Base-by-base conservation (phyloP, 768 basidiomycete genomes). In the Pleurotus platypus region DNA sequence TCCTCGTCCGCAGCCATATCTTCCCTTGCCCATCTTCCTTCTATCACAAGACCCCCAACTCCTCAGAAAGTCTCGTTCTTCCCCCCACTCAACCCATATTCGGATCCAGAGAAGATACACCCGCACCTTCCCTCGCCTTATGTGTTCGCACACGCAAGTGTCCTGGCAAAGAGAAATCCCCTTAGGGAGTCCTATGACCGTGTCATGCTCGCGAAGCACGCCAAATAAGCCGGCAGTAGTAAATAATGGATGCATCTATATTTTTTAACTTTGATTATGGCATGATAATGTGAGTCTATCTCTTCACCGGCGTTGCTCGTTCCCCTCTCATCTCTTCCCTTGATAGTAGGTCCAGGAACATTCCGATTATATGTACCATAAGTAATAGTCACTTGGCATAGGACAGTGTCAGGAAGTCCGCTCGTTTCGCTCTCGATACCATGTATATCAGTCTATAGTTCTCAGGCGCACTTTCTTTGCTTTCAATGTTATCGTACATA, bases 41-140 rank as follows among this genome's bases (percentile, higher is more conserved):
- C 75, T 8, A 67, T 74, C 55, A 79, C 77, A 57, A 75, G 75
- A 39, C 78, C 72, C 15, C 73, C 76, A 9, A 75, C 73, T 15
- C 77, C 76, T 9, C 82, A 82, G 57, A 68, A 83, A 50, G 76
- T 83, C 5, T 72, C 79, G 6, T 80, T 84, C 69, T 89, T 91
- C 72, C 87, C 90, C 7, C 78, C 82, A 0, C 69, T 72, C n/a
- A 85, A 82, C 56, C 76, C 81, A 15, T 75, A 78, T 48, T 72
- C 72, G 20, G 75, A 82, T 55, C 70, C 82, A 16, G 86, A 89
- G 65, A 74, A 71, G 22, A 81, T 87, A 7, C 90, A 92, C 65
- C 81, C 87, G 0, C 75, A 90, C 15, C 76, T 91, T 20, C 90
- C 90, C 0, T 79, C 81, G 2, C 88, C 89, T 42, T 90, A 90